Base-by-base conservation (phyloP, 306 rosid species). In the Malus orientalis region DNA sequence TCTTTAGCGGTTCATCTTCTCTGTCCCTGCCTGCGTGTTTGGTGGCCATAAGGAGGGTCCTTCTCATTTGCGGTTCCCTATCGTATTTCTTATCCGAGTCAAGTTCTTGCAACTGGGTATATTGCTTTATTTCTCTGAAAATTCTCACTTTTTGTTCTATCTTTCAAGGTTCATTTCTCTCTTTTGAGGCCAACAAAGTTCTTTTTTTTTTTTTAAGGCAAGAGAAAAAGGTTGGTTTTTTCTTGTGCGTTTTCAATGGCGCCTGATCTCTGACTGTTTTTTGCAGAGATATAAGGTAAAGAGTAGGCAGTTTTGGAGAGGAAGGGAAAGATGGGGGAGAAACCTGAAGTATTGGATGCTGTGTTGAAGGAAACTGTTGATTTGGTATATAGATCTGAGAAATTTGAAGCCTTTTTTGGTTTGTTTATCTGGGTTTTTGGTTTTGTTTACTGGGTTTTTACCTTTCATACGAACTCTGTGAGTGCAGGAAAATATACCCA, bases 311-410 rank as follows among this genome's bases (percentile, higher is more conserved):
- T 69, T 76, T 57, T 72, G 23, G 25, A 25, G 67, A 25, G 77
- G 59, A 58, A 73, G 78, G 75, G 69, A 77, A 74, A 79, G 81
- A 93, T 85, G 88, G 96, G 74, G 61, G 96, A 95, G 78, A 90
- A 95, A 74, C 80, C 98, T 73, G 86, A 86, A 80, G 93, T 86
- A 11, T 78, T 95, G 86, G 98, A 95, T 38, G 98, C 97, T 76
- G 95, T 95, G 69, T 53, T 95, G 86, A 95, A 95, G 88, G 98
- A 95, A 84, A 83, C 96, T 76, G 98, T 95, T 60, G 98, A 95
- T 91, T 89, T 95, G 97, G 98, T 95, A 95, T 15, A 79, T 70
- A 82, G 96, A 92, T 95, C 96, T 95, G 88, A 74, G 65, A 32
- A 30, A 60, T 63, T 81, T 10, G 55, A 65, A 76, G 71, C 70